Conservation (phyloP, 768 basidiomycete genomes). For the Pseudohyphozyma bogoriensis region DNA sequence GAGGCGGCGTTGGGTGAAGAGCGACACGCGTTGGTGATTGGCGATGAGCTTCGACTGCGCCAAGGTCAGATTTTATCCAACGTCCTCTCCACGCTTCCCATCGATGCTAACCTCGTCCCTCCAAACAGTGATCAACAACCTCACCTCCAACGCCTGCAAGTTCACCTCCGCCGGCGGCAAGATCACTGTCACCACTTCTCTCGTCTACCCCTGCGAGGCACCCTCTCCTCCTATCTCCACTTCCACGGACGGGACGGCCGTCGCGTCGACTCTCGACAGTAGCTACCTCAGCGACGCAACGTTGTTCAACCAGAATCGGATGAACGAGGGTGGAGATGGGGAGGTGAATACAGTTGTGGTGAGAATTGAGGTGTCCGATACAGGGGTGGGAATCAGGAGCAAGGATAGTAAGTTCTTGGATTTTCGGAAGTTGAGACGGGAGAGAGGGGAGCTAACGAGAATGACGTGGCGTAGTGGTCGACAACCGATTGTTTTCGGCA, state of each 20-base stretch:
- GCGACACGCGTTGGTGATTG: slow-evolving; percentile 32
- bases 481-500: no score
- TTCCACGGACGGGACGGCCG: background rate
- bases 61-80: slow-evolving; percentile 16
- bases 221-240: background rate
- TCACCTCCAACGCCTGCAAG: slow-evolving; percentile 33
- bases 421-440: no score
- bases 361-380: slow-evolving; percentile 44
- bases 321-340: no score
- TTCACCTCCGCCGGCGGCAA: slow-evolving; percentile 35
- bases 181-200: slow-evolving; percentile 30
- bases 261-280: background rate
- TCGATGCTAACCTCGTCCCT: background rate
- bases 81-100: background rate
- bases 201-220: slow-evolving; percentile 31
- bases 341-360: slow-evolving; percentile 38
- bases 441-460: no score
- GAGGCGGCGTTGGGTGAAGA: slow-evolving; percentile 10
- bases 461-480: no score
- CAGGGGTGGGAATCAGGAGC: slow-evolving; percentile 41
- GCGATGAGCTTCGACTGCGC: slow-evolving; percentile 38
- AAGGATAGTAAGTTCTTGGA: no score
- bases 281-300: no score
- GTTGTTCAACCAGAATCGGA: no score
- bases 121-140: slow-evolving; percentile 25